A percentile compares a stretch with the other conserved stretches of the same genome.
Conservation (phyloP, 306 rosid genomes). For the Fragaria vesca region DNA sequence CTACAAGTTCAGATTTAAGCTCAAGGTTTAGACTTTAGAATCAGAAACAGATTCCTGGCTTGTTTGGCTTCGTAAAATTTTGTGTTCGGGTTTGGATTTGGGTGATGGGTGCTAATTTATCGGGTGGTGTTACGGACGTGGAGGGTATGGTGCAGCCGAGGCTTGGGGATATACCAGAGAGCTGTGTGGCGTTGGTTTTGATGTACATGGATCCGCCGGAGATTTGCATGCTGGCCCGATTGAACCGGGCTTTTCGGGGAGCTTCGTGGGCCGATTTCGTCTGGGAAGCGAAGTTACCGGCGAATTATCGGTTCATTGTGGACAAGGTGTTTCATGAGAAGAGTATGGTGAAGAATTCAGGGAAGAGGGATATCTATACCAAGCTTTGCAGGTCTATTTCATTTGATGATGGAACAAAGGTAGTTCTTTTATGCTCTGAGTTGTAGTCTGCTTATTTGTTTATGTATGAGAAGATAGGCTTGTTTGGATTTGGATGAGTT, state of each 20-base stretch:
- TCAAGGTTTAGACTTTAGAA: constrained; percentile 38
- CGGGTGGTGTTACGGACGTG: constrained; percentile 40
- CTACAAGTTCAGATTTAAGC: constrained; percentile 55
- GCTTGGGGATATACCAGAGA: constrained; percentile 83
- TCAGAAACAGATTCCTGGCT: constrained; percentile 13
- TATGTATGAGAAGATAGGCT: neutral
- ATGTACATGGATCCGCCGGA: constrained; percentile 67
- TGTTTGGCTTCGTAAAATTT: neutral
- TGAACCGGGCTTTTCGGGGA: constrained; percentile 65
- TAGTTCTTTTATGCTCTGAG: constrained; percentile 8
- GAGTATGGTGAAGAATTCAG: constrained; percentile 25
- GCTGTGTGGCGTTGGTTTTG: constrained; percentile 70
- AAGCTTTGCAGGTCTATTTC: constrained; percentile 59
- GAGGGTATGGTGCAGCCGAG: constrained; percentile 41
- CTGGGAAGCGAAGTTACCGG: constrained; percentile 85
- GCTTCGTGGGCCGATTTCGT: constrained; percentile 83
- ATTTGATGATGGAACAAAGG: constrained; percentile 73
- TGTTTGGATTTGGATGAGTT: neutral
- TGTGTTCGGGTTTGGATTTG: neutral
- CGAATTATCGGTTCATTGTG: constrained; percentile 56
- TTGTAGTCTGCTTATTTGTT: neutral
- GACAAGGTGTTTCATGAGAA: constrained; percentile 46
- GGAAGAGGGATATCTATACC: constrained; percentile 66
- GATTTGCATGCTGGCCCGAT: constrained; percentile 63
- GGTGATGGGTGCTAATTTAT: constrained; percentile 63